phyloP scores from a whole-genome alignment of 140 eudicot genomes.

The Stevia rebaudiana region DNA sequence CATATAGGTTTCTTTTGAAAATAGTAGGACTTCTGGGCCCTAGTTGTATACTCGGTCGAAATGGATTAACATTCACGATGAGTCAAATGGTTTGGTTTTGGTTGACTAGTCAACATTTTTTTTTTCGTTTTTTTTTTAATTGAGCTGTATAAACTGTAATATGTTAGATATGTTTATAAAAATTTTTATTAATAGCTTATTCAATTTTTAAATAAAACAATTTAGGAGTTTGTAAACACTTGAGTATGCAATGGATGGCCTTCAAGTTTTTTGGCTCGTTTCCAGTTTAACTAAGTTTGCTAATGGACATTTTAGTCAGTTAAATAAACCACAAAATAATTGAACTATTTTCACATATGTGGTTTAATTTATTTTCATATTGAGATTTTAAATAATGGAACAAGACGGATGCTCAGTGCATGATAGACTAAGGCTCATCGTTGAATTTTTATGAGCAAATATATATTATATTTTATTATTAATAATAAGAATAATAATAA shows the following conservation, averaged over 20 bases:
- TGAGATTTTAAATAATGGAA: not conserved
- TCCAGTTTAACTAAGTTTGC: not conserved
- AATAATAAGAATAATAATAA: no score
- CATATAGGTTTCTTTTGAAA: not conserved
- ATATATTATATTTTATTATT: not conserved
- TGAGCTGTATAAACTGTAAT: not conserved
- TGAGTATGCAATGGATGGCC: not conserved
- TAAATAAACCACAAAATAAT: not conserved
- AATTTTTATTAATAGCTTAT: not conserved
- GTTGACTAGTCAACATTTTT: not conserved
- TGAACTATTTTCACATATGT: not conserved
- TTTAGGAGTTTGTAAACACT: not conserved
- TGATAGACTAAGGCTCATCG: not conserved
- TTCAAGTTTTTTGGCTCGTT: not conserved
- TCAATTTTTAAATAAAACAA: not conserved
- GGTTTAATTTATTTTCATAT: not conserved
- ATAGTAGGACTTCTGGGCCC: not conserved
- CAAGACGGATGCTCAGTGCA: not conserved
- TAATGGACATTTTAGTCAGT: not conserved
- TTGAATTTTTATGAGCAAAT: conserved; percentile 1
- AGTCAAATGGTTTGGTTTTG: not conserved
- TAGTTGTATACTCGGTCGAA: not conserved
- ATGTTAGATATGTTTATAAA: not conserved
- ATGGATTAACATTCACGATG: not conserved
- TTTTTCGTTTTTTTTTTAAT: not conserved